phyloP scores from a whole-genome alignment of 1,284 basidiomycete species.

The Sanguinoderma infundibulare region DNA sequence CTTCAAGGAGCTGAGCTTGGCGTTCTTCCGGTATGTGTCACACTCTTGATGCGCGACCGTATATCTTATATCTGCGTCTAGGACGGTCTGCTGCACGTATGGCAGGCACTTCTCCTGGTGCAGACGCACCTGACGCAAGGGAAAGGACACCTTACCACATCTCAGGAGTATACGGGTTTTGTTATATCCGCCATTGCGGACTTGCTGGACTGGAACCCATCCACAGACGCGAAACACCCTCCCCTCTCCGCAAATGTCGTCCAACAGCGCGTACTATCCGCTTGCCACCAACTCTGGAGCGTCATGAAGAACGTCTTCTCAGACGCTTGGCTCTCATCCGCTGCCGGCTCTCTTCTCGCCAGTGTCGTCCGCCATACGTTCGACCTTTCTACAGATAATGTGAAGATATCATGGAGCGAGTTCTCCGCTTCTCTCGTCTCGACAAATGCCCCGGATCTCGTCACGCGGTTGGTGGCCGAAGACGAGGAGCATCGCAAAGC shows the following conservation, averaged over 20 bases:
- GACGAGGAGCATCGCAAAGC: constrained; percentile 7
- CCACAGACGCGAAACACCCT: background rate
- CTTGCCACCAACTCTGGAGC: constrained; percentile 51
- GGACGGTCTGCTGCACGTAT: constrained; percentile 45
- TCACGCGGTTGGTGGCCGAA: constrained; percentile 20
- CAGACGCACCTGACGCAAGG: constrained; percentile 48
- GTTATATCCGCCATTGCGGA: constrained; percentile 28
- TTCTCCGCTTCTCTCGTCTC: constrained; percentile 50
- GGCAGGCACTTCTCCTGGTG: constrained; percentile 58
- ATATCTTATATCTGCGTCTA: constrained; percentile 26
- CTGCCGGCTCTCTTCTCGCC: constrained; percentile 48
- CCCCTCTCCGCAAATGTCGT: constrained; percentile 7
- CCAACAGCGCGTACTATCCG: constrained; percentile 41
- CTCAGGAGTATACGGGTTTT: constrained; percentile 35
- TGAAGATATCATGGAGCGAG: constrained; percentile 48
- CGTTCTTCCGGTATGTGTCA: constrained; percentile 30
- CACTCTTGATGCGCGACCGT: background rate
- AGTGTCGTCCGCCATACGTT: constrained; percentile 46
- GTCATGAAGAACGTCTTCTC: constrained; percentile 52
- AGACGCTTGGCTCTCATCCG: constrained; percentile 39
- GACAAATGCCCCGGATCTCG: constrained; percentile 30
- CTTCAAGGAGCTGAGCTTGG: constrained; percentile 6
- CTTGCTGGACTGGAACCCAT: constrained; percentile 27
- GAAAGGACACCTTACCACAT: constrained; percentile 39
- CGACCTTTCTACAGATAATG: constrained; percentile 38